Base-by-base conservation (phyloP, 2,329 filamentous ascomycete genomes). In the Diplodia intermedia region DNA sequence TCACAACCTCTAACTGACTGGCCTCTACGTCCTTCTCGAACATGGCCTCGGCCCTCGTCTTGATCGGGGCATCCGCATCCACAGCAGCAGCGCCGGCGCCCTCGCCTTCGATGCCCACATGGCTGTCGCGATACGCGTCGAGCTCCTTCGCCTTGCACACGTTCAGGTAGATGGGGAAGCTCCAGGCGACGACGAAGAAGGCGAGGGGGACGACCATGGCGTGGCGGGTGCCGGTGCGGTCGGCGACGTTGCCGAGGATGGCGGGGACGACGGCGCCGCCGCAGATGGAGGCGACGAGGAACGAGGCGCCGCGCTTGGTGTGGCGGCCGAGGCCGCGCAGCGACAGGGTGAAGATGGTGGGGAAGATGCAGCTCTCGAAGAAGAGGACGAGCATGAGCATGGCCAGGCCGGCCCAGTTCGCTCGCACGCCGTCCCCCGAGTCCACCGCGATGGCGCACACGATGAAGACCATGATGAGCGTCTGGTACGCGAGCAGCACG, bases 301-400 rank as follows among this genome's bases (percentile, higher is more conserved):
- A 78, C 1, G 76, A 78, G 23, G 77, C 77, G 38, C 78, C 78
- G 52, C 78, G 77, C 74, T 79, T 80, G 69, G 78, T 80, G 71
- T 79, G 77, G 23, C 77, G 31, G 40, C 78, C 78, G 6, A 80
- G 74, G 23, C 78, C 78, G 53, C 78, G 76, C 14, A 79, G 74
- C 1, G 75, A 75, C 3, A 78, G 71, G 1, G 78, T 77, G 69
- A 79, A 78, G 70, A 79, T 79, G 68, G 78, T 77, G 3, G 78
- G 77, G 73, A 80, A 79, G 68, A 79, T 76, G 69, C 76, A 78
- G 29, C 72, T 75, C 65, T 79, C 77, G 71, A 79, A 79, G 73
- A 79, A 79, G 26, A 79, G 72, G 1, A 78, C 76, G 23, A 79
- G 70, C 74, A 78, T 79, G 18, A 79, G 71, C 73, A 79, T 77